Evolutionary conservation across 495 filamentous ascomycete genomes (phyloP), one percentile per base, ranked within the genome.

Genomic region (Cryomyces minteri): DNA sequence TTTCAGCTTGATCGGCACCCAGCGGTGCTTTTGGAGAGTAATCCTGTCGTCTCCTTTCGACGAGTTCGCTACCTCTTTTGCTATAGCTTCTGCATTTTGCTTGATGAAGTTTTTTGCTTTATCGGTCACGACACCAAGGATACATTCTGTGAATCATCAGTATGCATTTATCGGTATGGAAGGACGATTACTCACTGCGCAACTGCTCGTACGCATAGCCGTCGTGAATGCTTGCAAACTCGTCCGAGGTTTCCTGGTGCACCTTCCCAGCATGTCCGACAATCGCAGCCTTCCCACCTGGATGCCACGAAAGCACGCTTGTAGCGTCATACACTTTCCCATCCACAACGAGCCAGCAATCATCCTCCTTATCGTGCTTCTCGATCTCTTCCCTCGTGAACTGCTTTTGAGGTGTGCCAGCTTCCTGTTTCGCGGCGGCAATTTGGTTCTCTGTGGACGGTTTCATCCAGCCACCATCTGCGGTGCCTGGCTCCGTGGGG

Each of bases 141-240:
- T 43, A 43, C 60, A 62, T 52, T 62, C 63, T 57, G 34, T 38
- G 9, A 38, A 14, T 10, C 34, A 38, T 10, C 12, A 38, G 9
- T 38, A 14, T 38, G 9, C 9, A 14, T 38, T 10, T 14, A 38
- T 38, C 12, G 12, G 34, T 9, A 38, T 38, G 9, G 12, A 14
- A 14, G 34, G 34, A 14, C 34, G 34, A 14, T 14, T 38, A 40
- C 46, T 29, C 18, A 60, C 57, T 47, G 44, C 58, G 49, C 14
- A 62, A 48, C 45, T 60, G 55, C 18, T 56, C 38, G 14, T 64
- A 48, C 0, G 62, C 62, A 47, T 40, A 58, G 6, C 52, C 57
- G 45, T 63, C 60, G 44, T 64, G 62, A 6, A 64, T 54, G 39
- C 48, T 50, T 29, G 52, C 50, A 49, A 61, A 64, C 40, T 62